These are phyloP conservation scores for Heritiera littoralis DNA, from an alignment of 345 rosid genomes.

Conservation along the genomic window DNA sequence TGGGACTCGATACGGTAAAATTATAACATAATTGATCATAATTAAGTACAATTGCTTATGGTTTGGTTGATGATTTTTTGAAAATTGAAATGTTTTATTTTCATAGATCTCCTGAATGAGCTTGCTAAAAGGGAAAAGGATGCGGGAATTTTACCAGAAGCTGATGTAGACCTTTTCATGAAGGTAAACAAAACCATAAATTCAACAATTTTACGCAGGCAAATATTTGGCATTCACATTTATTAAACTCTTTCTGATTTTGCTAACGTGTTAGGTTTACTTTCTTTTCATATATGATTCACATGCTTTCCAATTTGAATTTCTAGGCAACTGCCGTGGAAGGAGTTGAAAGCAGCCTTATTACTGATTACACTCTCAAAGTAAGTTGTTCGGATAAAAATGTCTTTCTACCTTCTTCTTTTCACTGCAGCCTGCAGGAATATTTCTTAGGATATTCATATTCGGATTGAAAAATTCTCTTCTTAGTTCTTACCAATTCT, in stretches of 20 bases:
- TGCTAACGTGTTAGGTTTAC: neutral
- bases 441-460: too few species aligned
- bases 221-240: neutral
- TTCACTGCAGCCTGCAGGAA: too few species aligned
- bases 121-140: slow-evolving; percentile 78
- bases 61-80: neutral
- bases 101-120: slow-evolving; percentile 67
- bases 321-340: slow-evolving; percentile 72
- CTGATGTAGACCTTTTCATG: slow-evolving; percentile 90
- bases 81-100: neutral
- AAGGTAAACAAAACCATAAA: slow-evolving; percentile 41
- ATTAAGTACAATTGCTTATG: neutral
- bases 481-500: neutral
- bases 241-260: too few species aligned
- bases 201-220: neutral
- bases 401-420: neutral
- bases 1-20: slow-evolving; percentile 80
- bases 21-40: neutral
- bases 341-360: slow-evolving; percentile 74
- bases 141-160: slow-evolving; percentile 76
- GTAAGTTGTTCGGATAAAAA: slow-evolving; percentile 34
- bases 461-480: neutral
- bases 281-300: neutral
- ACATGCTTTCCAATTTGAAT: neutral
- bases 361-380: slow-evolving; percentile 87